A percentile compares a stretch with the other conserved stretches of the same genome.
Evolutionary conservation across 805 yeast genomes (phyloP).

Genomic region (Cyberlindnera amylophila): DNA sequence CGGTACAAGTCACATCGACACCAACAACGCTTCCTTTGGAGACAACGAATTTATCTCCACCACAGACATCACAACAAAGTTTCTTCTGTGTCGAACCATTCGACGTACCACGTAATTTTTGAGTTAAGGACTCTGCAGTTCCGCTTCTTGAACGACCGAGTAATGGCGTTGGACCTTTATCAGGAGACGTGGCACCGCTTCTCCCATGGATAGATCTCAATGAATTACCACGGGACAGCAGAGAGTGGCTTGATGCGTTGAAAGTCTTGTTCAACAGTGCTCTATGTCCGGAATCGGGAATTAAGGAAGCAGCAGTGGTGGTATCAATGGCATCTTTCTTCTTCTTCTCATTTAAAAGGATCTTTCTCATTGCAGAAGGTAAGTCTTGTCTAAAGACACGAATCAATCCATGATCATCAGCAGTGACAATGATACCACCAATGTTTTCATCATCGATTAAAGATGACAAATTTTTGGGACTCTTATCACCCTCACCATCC

Average conservation of each 20-base stretch:
- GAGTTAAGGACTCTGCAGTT: slow-evolving; percentile 17
- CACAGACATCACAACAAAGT: slow-evolving; percentile 25
- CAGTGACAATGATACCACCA: slow-evolving; percentile 61
- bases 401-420: slow-evolving; percentile 70
- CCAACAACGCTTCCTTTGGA: slow-evolving; percentile 7
- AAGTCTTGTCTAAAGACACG: slow-evolving; percentile 80
- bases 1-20: slow-evolving; percentile 23
- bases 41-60: slow-evolving; percentile 25
- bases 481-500: slow-evolving; percentile 1
- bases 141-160: slow-evolving; percentile 19
- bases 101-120: slow-evolving; percentile 1
- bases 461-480: not conserved
- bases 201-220: slow-evolving; percentile 3
- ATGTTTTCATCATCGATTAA: slow-evolving; percentile 30
- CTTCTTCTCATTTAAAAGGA: slow-evolving; percentile 25
- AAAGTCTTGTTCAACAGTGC: slow-evolving; percentile 11
- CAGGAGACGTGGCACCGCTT: slow-evolving; percentile 1
- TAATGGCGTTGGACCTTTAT: slow-evolving; percentile 1
- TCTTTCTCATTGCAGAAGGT: slow-evolving; percentile 45
- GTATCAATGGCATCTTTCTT: not conserved
- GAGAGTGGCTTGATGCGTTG: slow-evolving; percentile 18
- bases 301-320: not conserved
- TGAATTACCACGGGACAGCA: slow-evolving; percentile 17
- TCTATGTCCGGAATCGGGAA: slow-evolving; percentile 1
- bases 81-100: slow-evolving; percentile 4